Evolutionary conservation across 306 rosid species (phyloP).

Genomic region (Cucurbita ficifolia): DNA sequence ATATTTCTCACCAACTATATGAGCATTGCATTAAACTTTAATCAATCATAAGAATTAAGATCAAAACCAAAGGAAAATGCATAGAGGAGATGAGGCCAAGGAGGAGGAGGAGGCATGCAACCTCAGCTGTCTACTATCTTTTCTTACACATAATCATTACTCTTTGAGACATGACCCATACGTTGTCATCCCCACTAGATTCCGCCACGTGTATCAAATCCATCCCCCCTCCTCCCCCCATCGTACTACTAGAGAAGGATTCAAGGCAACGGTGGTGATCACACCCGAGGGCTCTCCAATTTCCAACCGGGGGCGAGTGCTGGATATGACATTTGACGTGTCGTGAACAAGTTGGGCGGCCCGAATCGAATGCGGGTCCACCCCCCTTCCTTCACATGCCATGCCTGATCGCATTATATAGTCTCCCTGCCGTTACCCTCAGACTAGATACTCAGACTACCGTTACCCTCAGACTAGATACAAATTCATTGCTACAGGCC

Average conservation of each 20-base stretch:
- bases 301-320: background rate
- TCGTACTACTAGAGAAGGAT: background rate
- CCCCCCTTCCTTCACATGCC: background rate
- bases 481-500: background rate
- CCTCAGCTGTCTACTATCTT: background rate
- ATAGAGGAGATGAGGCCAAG: background rate
- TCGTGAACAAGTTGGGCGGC: background rate
- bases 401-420: constrained; percentile 2
- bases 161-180: background rate
- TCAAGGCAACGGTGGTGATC: background rate
- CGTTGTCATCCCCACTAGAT: constrained; percentile 1
- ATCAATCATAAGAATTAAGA: background rate
- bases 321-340: constrained; percentile 1
- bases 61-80: background rate
- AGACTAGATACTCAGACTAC: no score
- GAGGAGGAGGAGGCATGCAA: background rate
- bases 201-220: background rate
- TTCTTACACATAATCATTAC: background rate
- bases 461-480: background rate
- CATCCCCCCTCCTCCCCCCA: background rate
- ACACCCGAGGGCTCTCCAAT: background rate
- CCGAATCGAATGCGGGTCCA: background rate
- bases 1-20: background rate
- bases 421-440: background rate
- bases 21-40: background rate